Evolutionary conservation across 1,284 basidiomycete species (phyloP), one percentile per base, ranked within the genome.

Genomic region (Wolfiporia cocos): DNA sequence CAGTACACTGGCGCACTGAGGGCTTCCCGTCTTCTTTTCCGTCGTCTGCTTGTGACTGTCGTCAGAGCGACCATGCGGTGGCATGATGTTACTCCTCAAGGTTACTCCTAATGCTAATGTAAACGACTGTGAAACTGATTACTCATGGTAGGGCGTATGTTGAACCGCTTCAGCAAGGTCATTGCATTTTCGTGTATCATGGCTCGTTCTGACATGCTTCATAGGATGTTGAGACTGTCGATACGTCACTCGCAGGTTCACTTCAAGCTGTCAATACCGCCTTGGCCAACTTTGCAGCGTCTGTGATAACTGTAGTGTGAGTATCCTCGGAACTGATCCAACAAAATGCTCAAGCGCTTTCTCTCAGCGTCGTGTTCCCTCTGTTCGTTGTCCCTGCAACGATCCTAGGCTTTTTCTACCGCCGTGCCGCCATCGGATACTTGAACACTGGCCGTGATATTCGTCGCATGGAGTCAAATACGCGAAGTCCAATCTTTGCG

Each of bases 171-270:
- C 50, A 76, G 76, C 52, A 83, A 81, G 64, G 73, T 71, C 35
- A 35, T 54, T 20, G n/a, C 4, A 10, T 7, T 34, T 23, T 5
- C 18, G 14, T 31, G n/a, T n/a, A n/a, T n/a, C n/a, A n/a, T 14
- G 5, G 14, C 1, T 42, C 4, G 15, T 39, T 5, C n/a, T 17
- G 2, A n/a, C 24, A 31, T 9, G 28, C 20, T 14, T 12, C 41
- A 10, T 56, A 81, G 67, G 89, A 92, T 57, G 74, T 91, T 32
- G 84, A 88, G 57, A 86, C 82, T 0, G 81, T 92, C 36, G 88
- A 92, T 57, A 68, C 71, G 0, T 78, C 78, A 0, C 64, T 92
- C n/a, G 79, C 81, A 6, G 64, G 71, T 7, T 83, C 85, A 1
- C 63, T 92, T 20, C 78, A 86, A 48, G 71, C 78, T 4, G 85